A percentile compares a stretch with the other conserved stretches of the same genome.
Conservation (phyloP, 169 alveolate genomes). For the Plasmodium adleri region DNA sequence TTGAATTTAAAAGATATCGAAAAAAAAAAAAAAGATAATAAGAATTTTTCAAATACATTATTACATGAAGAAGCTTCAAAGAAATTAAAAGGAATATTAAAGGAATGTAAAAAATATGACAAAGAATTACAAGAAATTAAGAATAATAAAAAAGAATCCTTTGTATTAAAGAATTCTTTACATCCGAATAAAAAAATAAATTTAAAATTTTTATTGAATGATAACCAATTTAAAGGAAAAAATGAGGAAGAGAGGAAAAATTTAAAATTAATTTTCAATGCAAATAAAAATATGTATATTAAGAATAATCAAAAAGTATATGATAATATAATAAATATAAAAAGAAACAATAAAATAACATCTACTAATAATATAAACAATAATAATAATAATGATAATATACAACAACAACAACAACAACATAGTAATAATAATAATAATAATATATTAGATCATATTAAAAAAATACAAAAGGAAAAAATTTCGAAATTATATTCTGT, state of each 20-base stretch:
- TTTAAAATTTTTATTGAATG: background rate
- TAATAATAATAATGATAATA: too few species aligned
- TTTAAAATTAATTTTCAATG: conserved; percentile 13
- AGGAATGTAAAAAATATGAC: conserved; percentile 57
- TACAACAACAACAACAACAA: background rate
- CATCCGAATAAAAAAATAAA: conserved; percentile 30
- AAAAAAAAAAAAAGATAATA: background rate
- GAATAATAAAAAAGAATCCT: background rate
- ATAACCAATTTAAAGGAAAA: conserved; percentile 29
- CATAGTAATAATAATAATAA: background rate
- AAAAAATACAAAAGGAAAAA: conserved; percentile 16
- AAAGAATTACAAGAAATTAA: conserved; percentile 48
- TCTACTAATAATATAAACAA: too few species aligned
- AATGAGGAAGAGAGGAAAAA: background rate
- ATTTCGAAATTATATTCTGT: conserved; percentile 27
- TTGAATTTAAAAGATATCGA: background rate
- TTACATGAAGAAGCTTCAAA: conserved; percentile 24
- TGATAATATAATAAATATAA: background rate
- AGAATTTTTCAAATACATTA: too few species aligned
- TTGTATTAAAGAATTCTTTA: background rate
- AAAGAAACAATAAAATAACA: background rate
- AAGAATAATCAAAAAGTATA: background rate
- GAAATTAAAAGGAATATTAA: conserved; percentile 37
- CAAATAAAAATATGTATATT: background rate
- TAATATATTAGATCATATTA: conserved; percentile 9